A percentile compares a stretch with the other conserved stretches of the same genome.
Evolutionary conservation across 1,284 basidiomycete genomes (phyloP).

Genomic region (Tilletiaria anomala): DNA sequence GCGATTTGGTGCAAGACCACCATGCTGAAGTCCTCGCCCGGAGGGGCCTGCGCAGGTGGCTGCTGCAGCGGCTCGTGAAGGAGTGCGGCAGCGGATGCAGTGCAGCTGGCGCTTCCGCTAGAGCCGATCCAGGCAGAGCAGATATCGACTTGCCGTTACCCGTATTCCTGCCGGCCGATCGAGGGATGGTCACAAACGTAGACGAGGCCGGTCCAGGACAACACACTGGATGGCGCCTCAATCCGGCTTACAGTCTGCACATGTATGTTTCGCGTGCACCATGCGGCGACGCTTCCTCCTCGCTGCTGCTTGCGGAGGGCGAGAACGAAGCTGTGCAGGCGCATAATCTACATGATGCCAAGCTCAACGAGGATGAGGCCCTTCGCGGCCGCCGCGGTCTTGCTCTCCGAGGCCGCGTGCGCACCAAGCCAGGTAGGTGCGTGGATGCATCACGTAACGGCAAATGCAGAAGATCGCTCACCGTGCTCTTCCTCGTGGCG

Average conservation of each 20-base stretch:
- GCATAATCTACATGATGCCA: too few relatives aligned
- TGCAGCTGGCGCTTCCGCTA: too few relatives aligned
- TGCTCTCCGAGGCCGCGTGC: background rate
- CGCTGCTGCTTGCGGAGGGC: background rate
- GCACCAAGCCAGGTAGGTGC: background rate
- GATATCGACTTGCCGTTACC: background rate
- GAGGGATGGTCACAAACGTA: too few relatives aligned
- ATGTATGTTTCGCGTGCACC: background rate
- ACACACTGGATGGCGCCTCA: background rate
- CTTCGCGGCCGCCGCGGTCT: background rate
- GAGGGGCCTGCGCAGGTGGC: constrained; percentile 64
- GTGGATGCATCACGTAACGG: too few relatives aligned
- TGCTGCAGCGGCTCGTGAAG: constrained; percentile 52
- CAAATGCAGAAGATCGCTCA: too few relatives aligned
- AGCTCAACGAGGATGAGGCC: background rate
- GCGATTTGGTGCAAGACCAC: constrained; percentile 70
- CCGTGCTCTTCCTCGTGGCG: too few relatives aligned
- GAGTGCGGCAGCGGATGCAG: constrained; percentile 22
- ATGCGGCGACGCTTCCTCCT: background rate
- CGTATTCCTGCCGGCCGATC: background rate
- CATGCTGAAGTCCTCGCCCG: constrained; percentile 81
- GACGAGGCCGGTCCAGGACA: too few relatives aligned
- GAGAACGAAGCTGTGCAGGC: background rate
- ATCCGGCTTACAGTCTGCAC: background rate
- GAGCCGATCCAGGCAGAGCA: background rate